Base-by-base conservation (phyloP, 202 grass and related monocot genomes). In the Carex sylvatica region DNA sequence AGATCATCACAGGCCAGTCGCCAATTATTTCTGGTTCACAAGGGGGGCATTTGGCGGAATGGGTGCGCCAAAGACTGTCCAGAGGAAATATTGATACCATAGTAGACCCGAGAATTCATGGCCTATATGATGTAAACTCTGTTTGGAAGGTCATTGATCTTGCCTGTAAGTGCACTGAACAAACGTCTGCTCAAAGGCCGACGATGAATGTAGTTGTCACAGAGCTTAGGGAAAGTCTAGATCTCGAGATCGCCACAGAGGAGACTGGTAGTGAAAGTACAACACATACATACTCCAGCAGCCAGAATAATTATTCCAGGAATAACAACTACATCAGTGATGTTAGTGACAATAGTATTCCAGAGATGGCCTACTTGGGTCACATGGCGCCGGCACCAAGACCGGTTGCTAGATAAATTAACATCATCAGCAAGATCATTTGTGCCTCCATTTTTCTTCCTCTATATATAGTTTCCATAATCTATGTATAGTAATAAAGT, bases 211-310 rank as follows among this genome's bases (percentile, higher is more conserved):
- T 61, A 15, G 69, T 85, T 9, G 78, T 85, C 0, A 31, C 38
- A 13, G 78, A 89, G 78, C 83, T 89, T 8, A 77, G 63, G 76
- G 87, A 85, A 23, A 85, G 70, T 36, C 72, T 89, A 11, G 20
- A 65, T 61, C 31, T 85, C 14, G 83, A 26, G 80, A 82, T 69
- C 3, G 61, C 80, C 44, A 69, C 63, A 12, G 80, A 82, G 19
- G 80, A 6, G 8, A 82, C 53, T 2, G 0, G 15, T 19, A 55
- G 14, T 54, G 61, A 30, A 35, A 69, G 3, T 16, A 33, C 79
- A 26, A 68, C 23, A 12, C 13, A 51, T 22, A 22, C 23, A 5
- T 67, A 81, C 38, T 67, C 79, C 12, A 67, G 61, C 12, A 51
- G 42, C 44, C 62, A 35, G 44, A 33, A 46, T 66, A 82, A 56